Evolutionary conservation across 495 filamentous ascomycete genomes (phyloP).

Genomic region (Entonaema liquescens): DNA sequence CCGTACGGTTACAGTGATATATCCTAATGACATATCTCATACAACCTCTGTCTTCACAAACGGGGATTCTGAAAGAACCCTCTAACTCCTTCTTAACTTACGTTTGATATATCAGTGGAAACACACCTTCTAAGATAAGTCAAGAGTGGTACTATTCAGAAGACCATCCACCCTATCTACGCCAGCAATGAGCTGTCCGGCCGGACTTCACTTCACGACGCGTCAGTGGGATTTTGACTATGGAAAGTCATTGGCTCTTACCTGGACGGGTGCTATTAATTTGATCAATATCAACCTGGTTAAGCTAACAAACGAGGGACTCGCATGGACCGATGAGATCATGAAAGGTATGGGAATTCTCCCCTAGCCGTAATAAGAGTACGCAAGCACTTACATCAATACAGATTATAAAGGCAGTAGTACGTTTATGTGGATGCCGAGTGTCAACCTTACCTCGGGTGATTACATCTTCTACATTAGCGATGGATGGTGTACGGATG

Average conservation of each 20-base stretch:
- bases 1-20: background rate
- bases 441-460: conserved; percentile 1
- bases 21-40: background rate
- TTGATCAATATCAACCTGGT: conserved; percentile 15
- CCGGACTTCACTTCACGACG: conserved; percentile 24
- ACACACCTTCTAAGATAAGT: background rate
- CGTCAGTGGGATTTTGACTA: conserved; percentile 8
- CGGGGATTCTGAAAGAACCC: background rate
- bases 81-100: background rate
- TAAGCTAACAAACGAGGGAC: conserved; percentile 3
- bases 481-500: conserved; percentile 6
- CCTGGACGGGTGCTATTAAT: conserved; percentile 14
- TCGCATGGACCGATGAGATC: background rate
- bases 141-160: conserved; percentile 13
- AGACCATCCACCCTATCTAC: background rate
- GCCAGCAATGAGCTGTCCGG: background rate
- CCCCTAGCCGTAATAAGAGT: background rate
- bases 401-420: conserved; percentile 7
- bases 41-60: background rate
- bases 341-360: conserved; percentile 5
- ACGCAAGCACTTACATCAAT: background rate
- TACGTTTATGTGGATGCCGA: conserved; percentile 19
- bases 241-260: conserved; percentile 9
- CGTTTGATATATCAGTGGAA: background rate
- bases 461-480: conserved; percentile 15